Conservation (phyloP, 2,329 filamentous ascomycete species). For the Clathrospora elynae region DNA sequence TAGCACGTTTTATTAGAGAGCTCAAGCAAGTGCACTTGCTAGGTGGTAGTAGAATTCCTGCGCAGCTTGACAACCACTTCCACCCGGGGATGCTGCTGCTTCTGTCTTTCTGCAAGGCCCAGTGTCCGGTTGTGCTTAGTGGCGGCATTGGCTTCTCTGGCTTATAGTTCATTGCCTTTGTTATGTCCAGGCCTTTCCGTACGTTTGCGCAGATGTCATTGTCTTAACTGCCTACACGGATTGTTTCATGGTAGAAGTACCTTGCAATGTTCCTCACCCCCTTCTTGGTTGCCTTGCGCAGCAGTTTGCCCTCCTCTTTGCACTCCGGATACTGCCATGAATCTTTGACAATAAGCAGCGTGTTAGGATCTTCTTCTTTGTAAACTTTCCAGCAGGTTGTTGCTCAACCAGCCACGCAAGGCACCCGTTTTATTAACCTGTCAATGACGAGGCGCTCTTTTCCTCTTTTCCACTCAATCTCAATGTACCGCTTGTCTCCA, state of each 20-base stretch:
- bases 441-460: too few species aligned
- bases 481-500: too few species aligned
- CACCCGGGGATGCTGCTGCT: conserved; percentile 16
- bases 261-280: conserved; percentile 49
- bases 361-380: too few species aligned
- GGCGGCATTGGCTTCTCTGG: conserved; percentile 28
- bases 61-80: conserved; percentile 21
- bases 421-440: too few species aligned
- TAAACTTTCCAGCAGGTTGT: too few species aligned
- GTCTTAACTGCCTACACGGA: conserved; percentile 40
- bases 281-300: conserved; percentile 42
- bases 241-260: conserved; percentile 53
- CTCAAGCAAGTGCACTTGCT: conserved; percentile 24
- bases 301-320: too few species aligned
- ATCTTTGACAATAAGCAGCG: too few species aligned
- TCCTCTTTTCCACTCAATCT: too few species aligned
- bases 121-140: conserved; percentile 23
- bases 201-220: conserved; percentile 47
- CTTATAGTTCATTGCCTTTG: conserved; percentile 43
- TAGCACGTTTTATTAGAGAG: conserved; percentile 18
- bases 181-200: conserved; percentile 38
- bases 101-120: conserved; percentile 17
- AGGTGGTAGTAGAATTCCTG: conserved; percentile 13
- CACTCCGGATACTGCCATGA: too few species aligned
- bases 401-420: too few species aligned